These are phyloP conservation scores for Mariannaea sp. DNA, from an alignment of 2,329 filamentous ascomycete species.

Conservation along the genomic window DNA sequence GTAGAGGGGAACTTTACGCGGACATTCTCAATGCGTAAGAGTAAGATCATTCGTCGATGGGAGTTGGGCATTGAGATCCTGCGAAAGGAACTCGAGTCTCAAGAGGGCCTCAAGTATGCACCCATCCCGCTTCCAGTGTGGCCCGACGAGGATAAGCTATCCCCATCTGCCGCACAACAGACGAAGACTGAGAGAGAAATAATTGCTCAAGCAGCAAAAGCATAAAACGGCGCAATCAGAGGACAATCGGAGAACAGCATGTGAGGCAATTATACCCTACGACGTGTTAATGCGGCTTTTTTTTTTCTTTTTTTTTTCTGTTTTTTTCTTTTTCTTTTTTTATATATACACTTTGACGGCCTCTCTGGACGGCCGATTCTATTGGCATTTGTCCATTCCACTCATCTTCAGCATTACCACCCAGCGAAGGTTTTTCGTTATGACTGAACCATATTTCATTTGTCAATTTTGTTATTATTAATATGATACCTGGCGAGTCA, in stretches of 20 bases:
- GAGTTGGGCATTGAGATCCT: slow-evolving; percentile 57
- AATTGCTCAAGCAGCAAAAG: slow-evolving; percentile 5
- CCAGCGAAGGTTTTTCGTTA: slow-evolving; percentile 2
- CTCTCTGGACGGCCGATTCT: background rate
- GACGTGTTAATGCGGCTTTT: slow-evolving; percentile 14
- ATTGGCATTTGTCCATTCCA: slow-evolving; percentile 1
- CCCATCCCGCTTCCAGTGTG: slow-evolving; percentile 41
- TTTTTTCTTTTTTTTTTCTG: no score
- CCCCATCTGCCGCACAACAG: background rate
- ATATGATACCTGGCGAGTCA: slow-evolving; percentile 34
- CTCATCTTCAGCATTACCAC: background rate
- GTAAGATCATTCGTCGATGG: slow-evolving; percentile 56
- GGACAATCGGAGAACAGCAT: slow-evolving; percentile 1
- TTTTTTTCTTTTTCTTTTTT: no score
- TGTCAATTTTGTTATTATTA: slow-evolving; percentile 16
- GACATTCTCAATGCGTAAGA: slow-evolving; percentile 52
- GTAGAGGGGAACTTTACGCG: slow-evolving; percentile 56
- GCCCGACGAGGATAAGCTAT: slow-evolving; percentile 31
- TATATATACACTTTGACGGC: slow-evolving; percentile 2
- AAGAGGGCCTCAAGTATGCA: slow-evolving; percentile 50
- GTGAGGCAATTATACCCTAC: slow-evolving; percentile 3
- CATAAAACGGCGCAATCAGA: background rate
- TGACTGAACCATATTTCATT: slow-evolving; percentile 11
- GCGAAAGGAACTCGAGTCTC: slow-evolving; percentile 56
- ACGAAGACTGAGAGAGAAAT: background rate